Percentiles rank a stretch among this genome's conserved stretches.
These are phyloP conservation scores for Rubia occidens DNA, from an alignment of 305 asterid species.

Conservation along the genomic window DNA sequence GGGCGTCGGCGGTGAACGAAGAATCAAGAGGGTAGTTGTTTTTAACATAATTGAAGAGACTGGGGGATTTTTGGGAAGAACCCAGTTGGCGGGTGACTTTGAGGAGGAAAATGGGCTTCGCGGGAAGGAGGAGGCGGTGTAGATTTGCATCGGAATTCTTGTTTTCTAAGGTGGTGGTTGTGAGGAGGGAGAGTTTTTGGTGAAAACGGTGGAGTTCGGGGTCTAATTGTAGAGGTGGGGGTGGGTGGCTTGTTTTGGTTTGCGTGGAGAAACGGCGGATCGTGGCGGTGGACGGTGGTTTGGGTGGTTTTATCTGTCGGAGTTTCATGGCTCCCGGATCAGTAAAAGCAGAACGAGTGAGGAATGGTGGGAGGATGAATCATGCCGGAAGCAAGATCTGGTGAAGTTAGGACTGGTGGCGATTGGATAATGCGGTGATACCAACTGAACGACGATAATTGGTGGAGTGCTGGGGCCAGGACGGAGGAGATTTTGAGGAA, in stretches of 20 bases:
- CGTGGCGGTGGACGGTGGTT: constrained; percentile 21
- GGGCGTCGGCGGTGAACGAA: constrained; percentile 3
- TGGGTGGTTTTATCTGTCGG: constrained; percentile 15
- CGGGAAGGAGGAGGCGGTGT: constrained; percentile 39
- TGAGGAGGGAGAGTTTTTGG: constrained; percentile 39
- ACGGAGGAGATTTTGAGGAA: no score
- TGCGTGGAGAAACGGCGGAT: constrained; percentile 23
- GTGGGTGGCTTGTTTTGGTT: constrained; percentile 11
- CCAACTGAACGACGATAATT: no score
- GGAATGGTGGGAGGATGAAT: no score
- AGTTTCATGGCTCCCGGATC: background rate
- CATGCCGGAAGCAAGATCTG: no score
- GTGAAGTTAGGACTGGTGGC: no score
- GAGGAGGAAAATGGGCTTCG: constrained; percentile 39
- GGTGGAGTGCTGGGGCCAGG: no score
- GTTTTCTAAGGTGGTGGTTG: constrained; percentile 38
- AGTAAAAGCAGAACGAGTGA: background rate
- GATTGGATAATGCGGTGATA: no score
- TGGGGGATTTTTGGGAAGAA: constrained; percentile 39
- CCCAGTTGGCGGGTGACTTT: constrained; percentile 58
- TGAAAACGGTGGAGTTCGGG: constrained; percentile 19
- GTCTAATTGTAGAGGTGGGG: constrained; percentile 14
- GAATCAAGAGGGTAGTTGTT: constrained; percentile 7
- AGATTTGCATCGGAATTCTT: constrained; percentile 45
- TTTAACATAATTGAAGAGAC: constrained; percentile 42